Conservation (phyloP, 352 stramenopile genomes). For the Globisporangium perplexum region DNA sequence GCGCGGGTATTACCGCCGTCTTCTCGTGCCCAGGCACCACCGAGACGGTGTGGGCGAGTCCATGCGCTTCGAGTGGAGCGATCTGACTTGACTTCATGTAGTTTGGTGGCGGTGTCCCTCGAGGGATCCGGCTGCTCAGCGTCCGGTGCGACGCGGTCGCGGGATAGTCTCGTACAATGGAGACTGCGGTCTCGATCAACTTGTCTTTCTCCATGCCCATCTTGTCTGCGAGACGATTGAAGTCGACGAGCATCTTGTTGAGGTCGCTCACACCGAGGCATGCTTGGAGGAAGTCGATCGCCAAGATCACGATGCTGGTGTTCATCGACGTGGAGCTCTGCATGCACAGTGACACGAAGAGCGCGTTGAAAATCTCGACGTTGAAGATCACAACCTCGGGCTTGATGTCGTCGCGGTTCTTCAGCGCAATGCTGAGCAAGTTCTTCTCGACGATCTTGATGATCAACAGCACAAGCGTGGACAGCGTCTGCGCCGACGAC, state of each 20-base stretch:
- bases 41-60: background rate
- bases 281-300: conserved; percentile 26
- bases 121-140: background rate
- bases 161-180: background rate
- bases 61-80: background rate
- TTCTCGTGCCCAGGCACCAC: too few species aligned
- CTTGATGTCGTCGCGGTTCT: conserved; percentile 16
- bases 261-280: conserved; percentile 30
- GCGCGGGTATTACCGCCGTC: background rate
- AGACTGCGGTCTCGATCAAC: conserved; percentile 1
- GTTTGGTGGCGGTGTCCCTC: too few species aligned
- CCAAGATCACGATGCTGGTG: conserved; percentile 27
- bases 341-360: conserved; percentile 39
- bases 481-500: conserved; percentile 7
- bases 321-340: conserved; percentile 26
- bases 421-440: conserved; percentile 18
- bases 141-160: background rate
- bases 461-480: conserved; percentile 21
- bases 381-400: conserved; percentile 31
- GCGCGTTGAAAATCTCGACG: conserved; percentile 34
- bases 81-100: background rate
- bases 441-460: conserved; percentile 37
- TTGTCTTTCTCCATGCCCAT: conserved; percentile 1
- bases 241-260: conserved; percentile 1
- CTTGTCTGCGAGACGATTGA: background rate